phyloP scores from a whole-genome alignment of 2,329 filamentous ascomycete species.

The Zymoseptoria brevis region DNA sequence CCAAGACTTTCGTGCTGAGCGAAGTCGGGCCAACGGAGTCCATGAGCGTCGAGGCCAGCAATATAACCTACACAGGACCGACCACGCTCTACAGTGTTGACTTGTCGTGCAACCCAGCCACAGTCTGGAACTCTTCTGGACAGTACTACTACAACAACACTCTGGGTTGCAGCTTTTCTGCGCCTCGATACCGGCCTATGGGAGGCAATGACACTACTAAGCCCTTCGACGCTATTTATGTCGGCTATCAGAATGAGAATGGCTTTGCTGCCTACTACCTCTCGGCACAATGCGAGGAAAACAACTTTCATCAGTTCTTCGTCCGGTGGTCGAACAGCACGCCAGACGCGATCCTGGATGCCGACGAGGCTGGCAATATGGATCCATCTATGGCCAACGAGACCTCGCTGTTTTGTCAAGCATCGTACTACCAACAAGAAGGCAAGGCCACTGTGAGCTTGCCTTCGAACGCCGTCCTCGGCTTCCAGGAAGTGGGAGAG shows the following conservation, averaged over 20 bases:
- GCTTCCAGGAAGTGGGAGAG: constrained; percentile 10
- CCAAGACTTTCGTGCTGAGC: constrained; percentile 34
- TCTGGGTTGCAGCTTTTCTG: constrained; percentile 20
- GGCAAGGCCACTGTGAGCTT: constrained; percentile 36
- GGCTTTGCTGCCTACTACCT: constrained; percentile 28
- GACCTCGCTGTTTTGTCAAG: constrained; percentile 38
- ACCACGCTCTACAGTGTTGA: constrained; percentile 31
- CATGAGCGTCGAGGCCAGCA: not conserved
- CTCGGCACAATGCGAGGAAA: constrained; percentile 26
- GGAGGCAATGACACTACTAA: constrained; percentile 28
- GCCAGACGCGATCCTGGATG: not conserved
- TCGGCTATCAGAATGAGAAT: constrained; percentile 36
- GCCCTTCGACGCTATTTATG: constrained; percentile 31
- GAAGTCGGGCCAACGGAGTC: constrained; percentile 33
- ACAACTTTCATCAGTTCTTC: constrained; percentile 35
- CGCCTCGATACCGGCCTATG: constrained; percentile 27
- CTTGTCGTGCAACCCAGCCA: constrained; percentile 26
- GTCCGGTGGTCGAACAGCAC: constrained; percentile 23
- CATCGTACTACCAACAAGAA: constrained; percentile 40
- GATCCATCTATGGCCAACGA: constrained; percentile 5
- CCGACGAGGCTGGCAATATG: not conserved
- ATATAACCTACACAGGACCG: constrained; percentile 20
- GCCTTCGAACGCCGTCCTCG: constrained; percentile 17
- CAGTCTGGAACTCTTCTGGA: constrained; percentile 2
- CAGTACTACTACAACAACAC: constrained; percentile 15